phyloP scores from a whole-genome alignment of 2,329 filamentous ascomycete genomes.

The Sarocladium kiliense region DNA sequence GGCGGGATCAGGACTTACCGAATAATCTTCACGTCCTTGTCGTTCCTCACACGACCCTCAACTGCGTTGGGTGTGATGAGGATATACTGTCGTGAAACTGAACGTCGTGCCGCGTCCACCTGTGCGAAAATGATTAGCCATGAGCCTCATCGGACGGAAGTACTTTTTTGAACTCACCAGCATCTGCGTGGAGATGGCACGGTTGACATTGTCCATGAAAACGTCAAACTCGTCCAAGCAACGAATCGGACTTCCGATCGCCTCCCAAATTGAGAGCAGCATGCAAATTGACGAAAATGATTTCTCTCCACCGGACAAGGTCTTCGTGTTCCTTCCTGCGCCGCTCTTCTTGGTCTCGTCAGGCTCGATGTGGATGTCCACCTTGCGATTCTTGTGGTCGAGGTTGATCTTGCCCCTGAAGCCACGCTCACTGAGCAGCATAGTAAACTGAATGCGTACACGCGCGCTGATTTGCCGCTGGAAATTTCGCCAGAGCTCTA shows the following conservation, averaged over 20 bases:
- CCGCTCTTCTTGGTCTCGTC: slow-evolving; percentile 64
- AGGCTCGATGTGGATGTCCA: slow-evolving; percentile 73
- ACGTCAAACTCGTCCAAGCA: slow-evolving; percentile 98
- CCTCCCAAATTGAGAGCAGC: slow-evolving; percentile 90
- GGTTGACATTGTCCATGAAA: slow-evolving; percentile 98
- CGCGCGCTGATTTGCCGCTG: slow-evolving; percentile 80
- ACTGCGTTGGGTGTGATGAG: slow-evolving; percentile 93
- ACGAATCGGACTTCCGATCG: slow-evolving; percentile 91
- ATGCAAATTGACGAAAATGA: slow-evolving; percentile 97
- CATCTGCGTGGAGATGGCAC: slow-evolving; percentile 88
- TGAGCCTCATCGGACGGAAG: background rate
- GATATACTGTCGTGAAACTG: slow-evolving; percentile 90
- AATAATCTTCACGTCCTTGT: slow-evolving; percentile 73
- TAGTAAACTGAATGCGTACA: slow-evolving; percentile 80
- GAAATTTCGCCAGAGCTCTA: slow-evolving; percentile 74
- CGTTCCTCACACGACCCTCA: slow-evolving; percentile 49
- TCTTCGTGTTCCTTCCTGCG: slow-evolving; percentile 78
- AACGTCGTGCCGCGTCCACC: slow-evolving; percentile 79
- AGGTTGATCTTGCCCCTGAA: slow-evolving; percentile 79
- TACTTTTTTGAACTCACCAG: slow-evolving; percentile 54
- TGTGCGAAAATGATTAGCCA: slow-evolving; percentile 24
- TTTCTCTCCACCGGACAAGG: slow-evolving; percentile 92
- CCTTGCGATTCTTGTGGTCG: slow-evolving; percentile 66
- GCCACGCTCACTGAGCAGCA: slow-evolving; percentile 81
- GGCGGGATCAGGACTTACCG: slow-evolving; percentile 42